Conservation (phyloP, 2,329 filamentous ascomycete genomes). For the Venturia carpophila region DNA sequence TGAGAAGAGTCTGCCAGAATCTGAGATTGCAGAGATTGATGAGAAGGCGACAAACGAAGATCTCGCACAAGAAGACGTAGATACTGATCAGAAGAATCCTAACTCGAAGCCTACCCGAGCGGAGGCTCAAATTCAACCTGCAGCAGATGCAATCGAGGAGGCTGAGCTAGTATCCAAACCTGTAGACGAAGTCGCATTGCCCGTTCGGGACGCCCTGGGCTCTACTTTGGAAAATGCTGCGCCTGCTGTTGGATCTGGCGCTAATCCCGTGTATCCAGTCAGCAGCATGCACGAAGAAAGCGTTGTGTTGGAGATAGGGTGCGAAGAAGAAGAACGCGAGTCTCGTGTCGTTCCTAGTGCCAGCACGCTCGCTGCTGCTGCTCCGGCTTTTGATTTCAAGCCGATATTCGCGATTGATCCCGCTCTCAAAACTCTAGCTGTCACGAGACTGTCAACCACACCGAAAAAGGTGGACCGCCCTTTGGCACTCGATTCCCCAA, state of each 20-base stretch:
- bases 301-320: background rate
- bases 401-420: constrained; percentile 32
- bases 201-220: background rate
- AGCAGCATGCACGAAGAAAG: constrained; percentile 1
- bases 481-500: background rate
- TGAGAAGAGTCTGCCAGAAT: background rate
- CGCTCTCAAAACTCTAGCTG: constrained; percentile 29
- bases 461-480: background rate
- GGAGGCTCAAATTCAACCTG: background rate
- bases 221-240: background rate
- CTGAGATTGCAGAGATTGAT: background rate
- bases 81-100: background rate
- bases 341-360: background rate
- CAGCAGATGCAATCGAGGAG: background rate
- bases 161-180: background rate
- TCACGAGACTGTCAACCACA: constrained; percentile 24
- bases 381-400: constrained; percentile 56
- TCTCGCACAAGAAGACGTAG: background rate
- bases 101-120: background rate
- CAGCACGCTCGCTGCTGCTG: constrained; percentile 60
- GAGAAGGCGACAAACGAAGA: background rate
- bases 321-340: background rate
- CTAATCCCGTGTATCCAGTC: constrained; percentile 12
- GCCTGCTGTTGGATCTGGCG: background rate
- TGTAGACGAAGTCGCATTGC: background rate